Evolutionary conservation across 1,139 yeast genomes (phyloP).

Genomic region (Saccharomyces hybrid): DNA sequence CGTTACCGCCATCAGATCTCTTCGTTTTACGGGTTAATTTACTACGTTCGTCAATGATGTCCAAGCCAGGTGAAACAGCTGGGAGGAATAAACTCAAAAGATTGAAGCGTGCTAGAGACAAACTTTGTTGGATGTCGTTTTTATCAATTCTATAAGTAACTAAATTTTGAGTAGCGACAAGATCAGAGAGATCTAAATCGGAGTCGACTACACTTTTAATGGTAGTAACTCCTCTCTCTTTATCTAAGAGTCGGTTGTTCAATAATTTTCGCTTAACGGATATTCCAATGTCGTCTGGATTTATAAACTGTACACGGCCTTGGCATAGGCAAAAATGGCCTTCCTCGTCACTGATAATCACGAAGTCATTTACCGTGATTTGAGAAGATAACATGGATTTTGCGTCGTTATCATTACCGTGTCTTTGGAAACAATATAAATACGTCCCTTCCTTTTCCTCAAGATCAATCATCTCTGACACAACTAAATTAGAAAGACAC

Average conservation of each 20-base stretch:
- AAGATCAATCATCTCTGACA: slow-evolving; percentile 34
- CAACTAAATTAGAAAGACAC: slow-evolving; percentile 42
- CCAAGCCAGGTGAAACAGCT: slow-evolving; percentile 14
- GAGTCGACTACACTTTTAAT: slow-evolving; percentile 15
- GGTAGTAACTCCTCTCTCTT: slow-evolving; percentile 1
- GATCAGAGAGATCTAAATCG: slow-evolving; percentile 3
- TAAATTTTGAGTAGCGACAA: slow-evolving; percentile 14
- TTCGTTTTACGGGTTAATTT: slow-evolving; percentile 14
- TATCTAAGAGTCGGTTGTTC: slow-evolving; percentile 31
- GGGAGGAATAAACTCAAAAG: slow-evolving; percentile 56
- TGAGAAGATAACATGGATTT: slow-evolving; percentile 38
- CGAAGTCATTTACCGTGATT: slow-evolving; percentile 44
- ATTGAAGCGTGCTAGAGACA: slow-evolving; percentile 71
- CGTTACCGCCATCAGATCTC: slow-evolving; percentile 43
- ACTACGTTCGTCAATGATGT: slow-evolving; percentile 12
- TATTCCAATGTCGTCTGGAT: slow-evolving; percentile 35
- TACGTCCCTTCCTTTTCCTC: slow-evolving; percentile 30
- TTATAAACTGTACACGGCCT: slow-evolving; percentile 47
- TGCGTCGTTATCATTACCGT: slow-evolving; percentile 11
- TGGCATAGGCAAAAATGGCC: slow-evolving; percentile 71
- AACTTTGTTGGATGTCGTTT: slow-evolving; percentile 69
- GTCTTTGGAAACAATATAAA: slow-evolving; percentile 44
- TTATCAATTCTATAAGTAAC: slow-evolving; percentile 60
- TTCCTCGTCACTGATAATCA: slow-evolving; percentile 68
- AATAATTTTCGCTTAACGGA: slow-evolving; percentile 47